Evolutionary conservation across 1,284 basidiomycete genomes (phyloP), one percentile per base, ranked within the genome.

Genomic region (Cutaneotrichosporon dermatis): DNA sequence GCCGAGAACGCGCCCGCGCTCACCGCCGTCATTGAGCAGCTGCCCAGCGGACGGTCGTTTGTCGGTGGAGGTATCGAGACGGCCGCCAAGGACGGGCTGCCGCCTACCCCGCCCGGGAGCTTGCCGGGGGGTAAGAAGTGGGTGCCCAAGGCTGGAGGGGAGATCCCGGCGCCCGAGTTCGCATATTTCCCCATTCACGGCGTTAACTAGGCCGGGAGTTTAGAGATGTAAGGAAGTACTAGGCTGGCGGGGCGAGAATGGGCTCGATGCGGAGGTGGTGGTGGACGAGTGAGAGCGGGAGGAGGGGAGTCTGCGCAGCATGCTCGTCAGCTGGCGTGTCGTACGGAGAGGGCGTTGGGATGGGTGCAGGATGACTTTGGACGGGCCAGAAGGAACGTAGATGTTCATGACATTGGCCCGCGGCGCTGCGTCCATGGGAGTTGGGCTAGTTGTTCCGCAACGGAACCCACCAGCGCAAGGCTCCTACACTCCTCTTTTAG

Each of bases 131-230:
- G 61, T 79, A 25, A 8, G 15, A 86, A 84, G 77, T 94, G 91
- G 91, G 78, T 80, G 39, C 87, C 90, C 9, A 78, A 85, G 72
- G 76, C 79, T 36, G 83, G 86, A 1, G 83, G 83, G 2, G 84
- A 88, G 69, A 86, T 89, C 34, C 90, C 90, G 16, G 88, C 89
- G 70, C 85, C 86, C 61, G 84, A 86, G 41, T 72, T 85, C 69
- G 81, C 87, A 10, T 92, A 92, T 77, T 93, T 89, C 81, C 90
- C 90, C 6, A 92, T 93, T 6, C 13, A 42, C 40, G 41, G 33
- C 7, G 36, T 43, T 33, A 50, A 35, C 48, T 56, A 56, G 35
- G 45, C 11, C 33, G 16, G 40, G 37, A 37, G 10, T 35, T 12
- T 44, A 54, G 16, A 48, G 13, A 54, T 54, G 42, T 54, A 54